Evolutionary conservation across 306 rosid genomes (phyloP).

Genomic region (Malus fusca): DNA sequence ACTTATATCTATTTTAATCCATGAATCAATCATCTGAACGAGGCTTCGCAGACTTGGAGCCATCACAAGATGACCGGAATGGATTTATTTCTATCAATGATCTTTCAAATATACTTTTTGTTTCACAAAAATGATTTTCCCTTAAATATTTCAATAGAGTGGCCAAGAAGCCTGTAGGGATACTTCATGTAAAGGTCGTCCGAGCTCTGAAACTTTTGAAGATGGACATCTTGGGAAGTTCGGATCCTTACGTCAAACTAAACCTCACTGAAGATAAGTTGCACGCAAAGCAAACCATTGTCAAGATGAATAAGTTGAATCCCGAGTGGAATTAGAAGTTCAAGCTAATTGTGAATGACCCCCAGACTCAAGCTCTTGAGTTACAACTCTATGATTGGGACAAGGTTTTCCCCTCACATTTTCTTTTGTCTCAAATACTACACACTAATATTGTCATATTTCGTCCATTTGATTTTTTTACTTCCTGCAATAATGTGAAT

Average conservation of each 20-base stretch:
- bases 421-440: background rate
- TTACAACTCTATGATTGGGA: constrained; percentile 92
- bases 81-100: background rate
- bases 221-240: constrained; percentile 80
- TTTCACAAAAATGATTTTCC: background rate
- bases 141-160: constrained; percentile 28
- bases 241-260: constrained; percentile 89
- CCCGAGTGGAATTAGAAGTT: constrained; percentile 93
- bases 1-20: background rate
- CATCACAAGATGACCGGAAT: background rate
- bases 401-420: constrained; percentile 43
- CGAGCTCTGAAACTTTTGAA: constrained; percentile 69
- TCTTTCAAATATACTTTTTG: background rate
- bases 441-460: background rate
- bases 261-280: constrained; percentile 68
- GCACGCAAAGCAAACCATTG: constrained; percentile 62
- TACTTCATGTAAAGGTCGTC: constrained; percentile 78
- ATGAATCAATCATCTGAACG: background rate
- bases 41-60: background rate
- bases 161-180: constrained; percentile 86
- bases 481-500: background rate
- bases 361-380: constrained; percentile 77
- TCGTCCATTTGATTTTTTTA: background rate
- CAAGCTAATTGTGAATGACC: constrained; percentile 80
- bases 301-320: constrained; percentile 75